Base-by-base conservation (phyloP, 352 stramenopile genomes). In the Globisporangium middletonii region DNA sequence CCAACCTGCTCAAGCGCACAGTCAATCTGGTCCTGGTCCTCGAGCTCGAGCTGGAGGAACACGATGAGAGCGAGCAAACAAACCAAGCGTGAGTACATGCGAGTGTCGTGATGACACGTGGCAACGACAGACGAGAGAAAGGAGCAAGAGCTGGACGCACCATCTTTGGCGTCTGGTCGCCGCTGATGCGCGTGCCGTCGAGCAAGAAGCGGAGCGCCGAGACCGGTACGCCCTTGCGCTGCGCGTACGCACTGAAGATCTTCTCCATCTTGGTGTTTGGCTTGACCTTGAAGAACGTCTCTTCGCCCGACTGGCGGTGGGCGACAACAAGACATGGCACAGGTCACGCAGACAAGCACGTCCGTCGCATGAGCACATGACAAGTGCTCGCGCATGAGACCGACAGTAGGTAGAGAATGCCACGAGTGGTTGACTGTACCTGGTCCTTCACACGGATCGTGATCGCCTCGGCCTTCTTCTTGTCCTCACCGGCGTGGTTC, bases 251-350 rank as follows among this genome's bases (percentile, higher is more conserved):
- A 55, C 88, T 89, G 71, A 99, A 98, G 50, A 99, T 97, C 71
- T 99, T 99, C 56, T 92, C 82, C 96, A 99, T 99, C 81, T 98
- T 98, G 42, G 96, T 99, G 54, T 95, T 97, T 57, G 92, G 97
- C 77, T 99, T 99, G 48, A 99, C 97, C 80, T 99, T 99, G 79
- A 99, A 99, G 69, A 98, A 98, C 5, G 94, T 99, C 75, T 99
- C 95, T 60, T 97, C 89, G 42, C 89, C 90, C 18, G 84, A 94
- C 81, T 97, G 65, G 18, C 6, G 9, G 23, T 23, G 23, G 23
- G 23, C 23, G 33, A 8, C 30, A 9, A 38, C 6, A 7, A 11
- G 7, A 11, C 6, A 38, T 38, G 4, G 33, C 33, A 49, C 33
- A 0, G 15, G 11, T 28, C 15, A 45, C 1, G 16, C 33, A 38